Percentiles rank a stretch among this genome's conserved stretches.
These are phyloP conservation scores for Diaporthe citrichinensis DNA, from an alignment of 2,329 filamentous ascomycete species.

Conservation along the genomic window DNA sequence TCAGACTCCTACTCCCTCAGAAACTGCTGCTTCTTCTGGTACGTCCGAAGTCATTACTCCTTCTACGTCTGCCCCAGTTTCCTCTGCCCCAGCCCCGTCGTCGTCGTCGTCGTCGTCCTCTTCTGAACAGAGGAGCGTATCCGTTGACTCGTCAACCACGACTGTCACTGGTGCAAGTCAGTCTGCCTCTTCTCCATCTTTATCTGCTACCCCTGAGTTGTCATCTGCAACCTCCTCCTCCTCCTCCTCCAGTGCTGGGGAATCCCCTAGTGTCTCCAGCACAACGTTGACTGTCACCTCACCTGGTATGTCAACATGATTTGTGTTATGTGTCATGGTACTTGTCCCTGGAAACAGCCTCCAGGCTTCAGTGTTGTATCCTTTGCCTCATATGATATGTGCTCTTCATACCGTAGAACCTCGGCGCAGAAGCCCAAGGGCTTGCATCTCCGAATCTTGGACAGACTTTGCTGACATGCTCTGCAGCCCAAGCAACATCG, in stretches of 20 bases:
- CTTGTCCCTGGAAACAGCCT: not conserved
- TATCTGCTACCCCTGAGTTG: slow-evolving; percentile 7
- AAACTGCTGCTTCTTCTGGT: slow-evolving; percentile 47
- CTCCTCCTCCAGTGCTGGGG: not conserved
- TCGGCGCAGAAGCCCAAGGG: not conserved
- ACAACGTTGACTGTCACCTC: slow-evolving; percentile 33
- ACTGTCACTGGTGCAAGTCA: slow-evolving; percentile 43
- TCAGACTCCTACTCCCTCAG: slow-evolving; percentile 41
- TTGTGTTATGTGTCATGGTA: not conserved
- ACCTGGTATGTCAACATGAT: slow-evolving; percentile 34
- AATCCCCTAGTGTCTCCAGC: slow-evolving; percentile 15
- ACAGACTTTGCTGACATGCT: not conserved
- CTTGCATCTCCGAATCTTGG: not conserved
- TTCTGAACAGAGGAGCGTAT: slow-evolving; percentile 35
- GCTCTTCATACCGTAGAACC: not conserved
- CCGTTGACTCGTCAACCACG: slow-evolving; percentile 40
- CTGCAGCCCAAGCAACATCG: slow-evolving; percentile 4
- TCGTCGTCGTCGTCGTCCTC: slow-evolving; percentile 43
- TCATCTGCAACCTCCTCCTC: not conserved
- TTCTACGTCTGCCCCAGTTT: slow-evolving; percentile 44
- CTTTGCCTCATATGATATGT: not conserved
- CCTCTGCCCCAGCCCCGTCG: slow-evolving; percentile 41
- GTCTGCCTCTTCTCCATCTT: slow-evolving; percentile 44
- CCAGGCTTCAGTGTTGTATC: not conserved
- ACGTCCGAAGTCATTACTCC: slow-evolving; percentile 47